Base-by-base conservation (phyloP, 805 yeast genomes). In the Candida vartiovaarae region DNA sequence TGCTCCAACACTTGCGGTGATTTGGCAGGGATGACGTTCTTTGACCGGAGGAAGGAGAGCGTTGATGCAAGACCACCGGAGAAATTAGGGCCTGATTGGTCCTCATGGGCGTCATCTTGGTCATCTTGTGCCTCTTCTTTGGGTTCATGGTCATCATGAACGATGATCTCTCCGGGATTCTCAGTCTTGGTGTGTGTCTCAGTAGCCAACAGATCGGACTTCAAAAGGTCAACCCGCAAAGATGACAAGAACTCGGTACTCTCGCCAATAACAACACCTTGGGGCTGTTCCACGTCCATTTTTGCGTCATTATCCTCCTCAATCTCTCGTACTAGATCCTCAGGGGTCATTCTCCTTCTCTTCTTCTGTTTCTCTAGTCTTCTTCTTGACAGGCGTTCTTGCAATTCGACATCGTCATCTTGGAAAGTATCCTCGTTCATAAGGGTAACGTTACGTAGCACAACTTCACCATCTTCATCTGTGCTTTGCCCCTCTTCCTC, bases 181-280 rank as follows among this genome's bases (percentile, higher is more conserved):
- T 15, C 39, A 44, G 23, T 30, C 20, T 15, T 15, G 20, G 20
- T 15, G 20, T 15, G 20, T 15, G 20, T 15, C 20, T 15, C 20
- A 15, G 20, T 15, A 15, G 20, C 20, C 20, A 15, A 15, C 20
- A 15, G 20, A 15, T 15, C 20, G 20, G 20, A 15, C 20, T 15
- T 46, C n/a, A 32, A 36, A 6, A 30, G 48, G n/a, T 33, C 39
- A 1, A 32, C 46, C 29, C 56, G 57, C 1, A 61, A 44, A 1
- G 54, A 42, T n/a, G 54, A 52, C 39, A 70, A 50, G 42, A 70
- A 68, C 38, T 66, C 71, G 3, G 57, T 43, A 20, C 57, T 65
- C 39, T 68, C 74, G 50, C 66, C 65, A 23, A 67, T 47, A 2
- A 54, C 40, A 6, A 60, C 63, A 6, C 15, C 36, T 3, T 24